These are phyloP conservation scores for Lactarius sanguifluus DNA, from an alignment of 768 basidiomycete species.

Conservation along the genomic window DNA sequence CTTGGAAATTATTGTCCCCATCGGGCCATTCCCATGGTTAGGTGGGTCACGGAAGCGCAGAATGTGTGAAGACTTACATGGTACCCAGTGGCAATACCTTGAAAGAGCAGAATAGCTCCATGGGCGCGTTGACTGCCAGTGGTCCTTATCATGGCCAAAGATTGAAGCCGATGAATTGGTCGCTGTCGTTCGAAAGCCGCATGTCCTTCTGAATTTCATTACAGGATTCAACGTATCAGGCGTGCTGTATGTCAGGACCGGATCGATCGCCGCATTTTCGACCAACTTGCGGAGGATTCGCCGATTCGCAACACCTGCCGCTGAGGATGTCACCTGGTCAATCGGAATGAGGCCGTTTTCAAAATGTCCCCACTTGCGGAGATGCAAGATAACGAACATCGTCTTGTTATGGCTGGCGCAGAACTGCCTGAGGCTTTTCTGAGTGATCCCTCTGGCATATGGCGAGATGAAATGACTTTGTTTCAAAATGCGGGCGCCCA, in stretches of 20 bases:
- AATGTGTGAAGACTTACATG: too few species aligned
- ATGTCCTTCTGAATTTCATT: not conserved
- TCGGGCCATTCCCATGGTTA: not conserved
- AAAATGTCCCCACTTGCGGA: too few species aligned
- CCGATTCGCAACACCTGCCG: not conserved
- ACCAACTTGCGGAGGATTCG: not conserved
- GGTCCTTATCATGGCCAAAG: not conserved
- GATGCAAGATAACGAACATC: not conserved
- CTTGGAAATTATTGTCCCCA: too few species aligned
- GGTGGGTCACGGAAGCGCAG: not conserved
- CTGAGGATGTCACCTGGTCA: constrained; percentile 1
- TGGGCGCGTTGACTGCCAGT: not conserved
- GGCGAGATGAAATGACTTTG: too few species aligned
- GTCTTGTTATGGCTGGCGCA: not conserved
- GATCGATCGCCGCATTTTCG: not conserved
- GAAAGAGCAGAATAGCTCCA: too few species aligned
- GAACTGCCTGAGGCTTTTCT: not conserved
- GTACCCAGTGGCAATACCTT: too few species aligned
- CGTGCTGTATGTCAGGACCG: not conserved
- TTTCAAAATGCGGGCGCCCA: not conserved
- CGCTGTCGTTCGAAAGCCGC: not conserved
- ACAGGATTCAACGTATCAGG: too few species aligned
- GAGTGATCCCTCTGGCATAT: not conserved
- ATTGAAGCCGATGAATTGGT: not conserved
- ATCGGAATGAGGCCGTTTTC: not conserved